These are phyloP conservation scores for Dioscorea zingiberensis DNA, from an alignment of 106 monocot species.

Conservation along the genomic window DNA sequence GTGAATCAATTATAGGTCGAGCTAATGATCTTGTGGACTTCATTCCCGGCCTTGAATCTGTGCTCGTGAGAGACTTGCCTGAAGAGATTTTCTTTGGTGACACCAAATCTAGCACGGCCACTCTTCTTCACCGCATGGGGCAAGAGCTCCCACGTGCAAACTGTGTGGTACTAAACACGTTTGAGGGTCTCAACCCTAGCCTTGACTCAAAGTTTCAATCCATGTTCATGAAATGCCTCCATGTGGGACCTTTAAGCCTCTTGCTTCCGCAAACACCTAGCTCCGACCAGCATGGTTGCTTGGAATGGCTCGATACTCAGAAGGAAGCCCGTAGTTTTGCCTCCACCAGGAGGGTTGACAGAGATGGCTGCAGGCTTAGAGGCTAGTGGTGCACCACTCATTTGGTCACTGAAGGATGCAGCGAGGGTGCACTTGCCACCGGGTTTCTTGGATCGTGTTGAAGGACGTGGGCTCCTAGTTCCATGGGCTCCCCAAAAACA, in stretches of 20 bases:
- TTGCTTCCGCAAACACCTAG: constrained; percentile 3
- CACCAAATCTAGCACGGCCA: constrained; percentile 18
- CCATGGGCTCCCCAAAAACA: constrained; percentile 42
- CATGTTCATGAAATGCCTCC: constrained; percentile 27
- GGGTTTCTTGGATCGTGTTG: constrained; percentile 31
- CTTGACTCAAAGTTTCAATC: constrained; percentile 11
- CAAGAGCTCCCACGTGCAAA: constrained; percentile 24
- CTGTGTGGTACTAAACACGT: constrained; percentile 45
- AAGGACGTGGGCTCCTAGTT: constrained; percentile 25
- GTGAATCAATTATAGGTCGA: neutral
- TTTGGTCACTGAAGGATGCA: constrained; percentile 51
- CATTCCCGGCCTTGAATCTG: constrained; percentile 43
- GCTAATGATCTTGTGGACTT: constrained; percentile 28
- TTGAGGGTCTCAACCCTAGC: constrained; percentile 31
- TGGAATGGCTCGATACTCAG: constrained; percentile 50
- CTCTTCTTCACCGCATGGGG: constrained; percentile 43
- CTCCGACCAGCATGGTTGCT: constrained; percentile 22
- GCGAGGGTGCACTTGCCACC: constrained; percentile 11
- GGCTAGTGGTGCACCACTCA: constrained; percentile 26
- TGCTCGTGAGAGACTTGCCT: constrained; percentile 50
- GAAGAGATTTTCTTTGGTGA: constrained; percentile 40
- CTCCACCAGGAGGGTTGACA: constrained; percentile 15
- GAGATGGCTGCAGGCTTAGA: constrained; percentile 43
- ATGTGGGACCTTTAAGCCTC: constrained; percentile 44
- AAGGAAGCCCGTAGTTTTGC: constrained; percentile 6